Conservation (phyloP, 1,139 yeast species). For the Magnusiomyces paraingens region DNA sequence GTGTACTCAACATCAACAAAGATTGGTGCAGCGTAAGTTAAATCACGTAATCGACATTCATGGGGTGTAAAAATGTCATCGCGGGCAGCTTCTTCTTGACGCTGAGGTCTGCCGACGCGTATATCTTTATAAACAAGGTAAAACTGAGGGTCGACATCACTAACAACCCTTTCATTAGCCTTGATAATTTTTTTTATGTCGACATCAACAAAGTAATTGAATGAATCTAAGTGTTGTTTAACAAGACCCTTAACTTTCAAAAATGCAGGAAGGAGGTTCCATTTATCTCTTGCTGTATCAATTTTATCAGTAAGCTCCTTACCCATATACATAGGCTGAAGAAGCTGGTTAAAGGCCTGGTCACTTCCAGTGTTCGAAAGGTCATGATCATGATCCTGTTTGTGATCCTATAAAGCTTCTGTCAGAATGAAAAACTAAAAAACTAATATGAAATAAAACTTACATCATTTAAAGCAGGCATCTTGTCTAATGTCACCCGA, state of each 20-base stretch:
- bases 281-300: constrained; percentile 83
- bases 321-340: constrained; percentile 79
- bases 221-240: constrained; percentile 94
- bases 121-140: constrained; percentile 88
- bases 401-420: too few species aligned
- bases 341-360: constrained; percentile 54
- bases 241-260: constrained; percentile 92
- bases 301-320: constrained; percentile 81
- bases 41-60: constrained; percentile 90
- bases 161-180: constrained; percentile 82
- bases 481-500: too few species aligned
- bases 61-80: constrained; percentile 68
- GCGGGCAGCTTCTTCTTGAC: constrained; percentile 44
- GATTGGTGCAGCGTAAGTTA: constrained; percentile 94
- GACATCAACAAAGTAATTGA: constrained; percentile 88
- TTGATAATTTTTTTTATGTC: constrained; percentile 86
- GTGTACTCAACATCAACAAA: constrained; percentile 97
- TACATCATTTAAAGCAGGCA: too few species aligned
- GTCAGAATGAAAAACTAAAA: too few species aligned
- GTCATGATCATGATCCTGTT: background rate
- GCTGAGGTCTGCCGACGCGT: constrained; percentile 56
- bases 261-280: constrained; percentile 95
- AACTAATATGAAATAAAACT: too few species aligned
- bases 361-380: constrained; percentile 13
- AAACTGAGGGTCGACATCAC: constrained; percentile 97